Conservation (phyloP, 208 protist genomes). For the Leishmania major region DNA sequence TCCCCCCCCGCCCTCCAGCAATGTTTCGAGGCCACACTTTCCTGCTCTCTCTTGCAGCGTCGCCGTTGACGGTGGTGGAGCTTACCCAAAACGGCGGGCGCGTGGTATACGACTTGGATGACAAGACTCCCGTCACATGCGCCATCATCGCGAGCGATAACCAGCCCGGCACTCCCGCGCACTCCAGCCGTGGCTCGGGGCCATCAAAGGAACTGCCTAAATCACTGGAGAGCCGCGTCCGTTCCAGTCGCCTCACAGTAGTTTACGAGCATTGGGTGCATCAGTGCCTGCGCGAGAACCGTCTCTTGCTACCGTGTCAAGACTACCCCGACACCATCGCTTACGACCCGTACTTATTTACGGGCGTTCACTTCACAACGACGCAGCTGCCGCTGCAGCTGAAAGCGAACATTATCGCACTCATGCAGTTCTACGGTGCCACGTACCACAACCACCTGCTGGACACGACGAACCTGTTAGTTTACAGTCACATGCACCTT, state of each 20-base stretch:
- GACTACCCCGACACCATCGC: constrained; percentile 29
- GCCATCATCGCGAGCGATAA: constrained; percentile 32
- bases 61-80: constrained; percentile 33
- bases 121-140: constrained; percentile 24
- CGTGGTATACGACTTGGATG: constrained; percentile 37
- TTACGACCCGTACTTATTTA: constrained; percentile 63
- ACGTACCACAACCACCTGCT: constrained; percentile 65
- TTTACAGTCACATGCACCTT: constrained; percentile 38
- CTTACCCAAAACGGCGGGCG: constrained; percentile 43
- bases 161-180: not conserved
- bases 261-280: constrained; percentile 62
- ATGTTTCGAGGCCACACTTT: constrained; percentile 52
- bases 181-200: constrained; percentile 10
- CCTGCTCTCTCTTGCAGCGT: constrained; percentile 36
- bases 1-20: not conserved
- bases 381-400: constrained; percentile 48
- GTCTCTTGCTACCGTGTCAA: constrained; percentile 9
- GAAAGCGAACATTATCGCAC: constrained; percentile 66
- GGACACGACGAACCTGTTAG: constrained; percentile 48
- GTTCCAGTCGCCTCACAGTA: constrained; percentile 47
- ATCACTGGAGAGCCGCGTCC: constrained; percentile 22
- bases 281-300: constrained; percentile 28
- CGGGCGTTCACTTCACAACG: constrained; percentile 65
- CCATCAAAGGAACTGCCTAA: not conserved
- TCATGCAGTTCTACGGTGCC: constrained; percentile 71